A percentile compares a stretch with the other conserved stretches of the same genome.
These are phyloP conservation scores for Penicillium fuscoglaucum DNA, from an alignment of 2,329 filamentous ascomycete genomes.

Conservation along the genomic window DNA sequence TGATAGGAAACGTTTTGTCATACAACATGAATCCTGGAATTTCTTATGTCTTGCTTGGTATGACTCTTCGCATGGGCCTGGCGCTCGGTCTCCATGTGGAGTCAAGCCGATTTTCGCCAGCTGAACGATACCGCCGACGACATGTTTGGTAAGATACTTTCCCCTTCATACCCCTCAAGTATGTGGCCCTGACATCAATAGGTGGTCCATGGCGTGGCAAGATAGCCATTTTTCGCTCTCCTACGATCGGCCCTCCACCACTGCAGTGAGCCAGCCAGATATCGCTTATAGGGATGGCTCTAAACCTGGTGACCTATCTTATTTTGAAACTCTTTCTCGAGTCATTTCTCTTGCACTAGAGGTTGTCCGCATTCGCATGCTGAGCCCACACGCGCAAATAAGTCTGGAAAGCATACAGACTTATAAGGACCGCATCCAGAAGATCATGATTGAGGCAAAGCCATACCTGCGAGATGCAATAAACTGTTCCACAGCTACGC, in stretches of 20 bases:
- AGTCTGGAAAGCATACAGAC: conserved; percentile 56
- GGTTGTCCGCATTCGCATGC: conserved; percentile 59
- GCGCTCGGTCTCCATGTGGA: conserved; percentile 61
- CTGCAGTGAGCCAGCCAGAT: conserved; percentile 54
- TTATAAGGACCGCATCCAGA: conserved; percentile 58
- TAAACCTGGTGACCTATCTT: conserved; percentile 52
- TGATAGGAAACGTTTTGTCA: conserved; percentile 62
- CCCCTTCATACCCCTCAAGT: not conserved
- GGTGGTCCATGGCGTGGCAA: conserved; percentile 66
- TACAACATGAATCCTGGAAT: conserved; percentile 67
- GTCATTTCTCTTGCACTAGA: conserved; percentile 56
- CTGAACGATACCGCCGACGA: conserved; percentile 48
- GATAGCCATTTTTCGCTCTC: conserved; percentile 64
- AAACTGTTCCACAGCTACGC: conserved; percentile 43
- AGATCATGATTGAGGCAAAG: conserved; percentile 59
- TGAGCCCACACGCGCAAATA: conserved; percentile 55
- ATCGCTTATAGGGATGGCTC: conserved; percentile 52
- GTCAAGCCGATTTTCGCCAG: conserved; percentile 54
- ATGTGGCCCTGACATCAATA: conserved; percentile 19
- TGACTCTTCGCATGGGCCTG: conserved; percentile 62
- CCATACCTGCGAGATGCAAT: conserved; percentile 57
- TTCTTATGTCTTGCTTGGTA: conserved; percentile 60
- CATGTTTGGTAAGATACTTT: conserved; percentile 44
- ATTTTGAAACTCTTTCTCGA: conserved; percentile 60
- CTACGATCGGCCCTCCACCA: conserved; percentile 60